Evolutionary conservation across 129 eudicot genomes (phyloP).

Genomic region (Flaveria bidentis): DNA sequence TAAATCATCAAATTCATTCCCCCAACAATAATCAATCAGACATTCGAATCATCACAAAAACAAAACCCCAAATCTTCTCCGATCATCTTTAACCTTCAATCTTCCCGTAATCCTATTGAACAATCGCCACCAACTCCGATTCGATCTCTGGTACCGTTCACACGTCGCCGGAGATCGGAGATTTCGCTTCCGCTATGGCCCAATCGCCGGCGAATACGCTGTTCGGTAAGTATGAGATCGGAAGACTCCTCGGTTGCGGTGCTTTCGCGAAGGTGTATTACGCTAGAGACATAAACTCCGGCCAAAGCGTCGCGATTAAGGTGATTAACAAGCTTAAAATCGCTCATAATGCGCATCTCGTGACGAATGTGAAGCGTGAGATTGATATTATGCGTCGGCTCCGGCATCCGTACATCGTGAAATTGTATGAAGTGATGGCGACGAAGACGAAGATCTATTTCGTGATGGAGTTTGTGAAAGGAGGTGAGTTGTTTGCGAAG

Average conservation of each 20-base stretch:
- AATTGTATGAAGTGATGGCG: constrained; percentile 62
- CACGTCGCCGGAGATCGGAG: constrained; percentile 30
- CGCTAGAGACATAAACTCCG: constrained; percentile 53
- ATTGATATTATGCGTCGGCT: constrained; percentile 60
- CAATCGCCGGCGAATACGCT: constrained; percentile 30
- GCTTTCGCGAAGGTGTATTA: constrained; percentile 84
- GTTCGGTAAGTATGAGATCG: constrained; percentile 70
- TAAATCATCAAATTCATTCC: constrained; percentile 12
- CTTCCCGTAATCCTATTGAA: constrained; percentile 14
- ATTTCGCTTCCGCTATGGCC: constrained; percentile 10
- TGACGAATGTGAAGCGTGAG: constrained; percentile 63
- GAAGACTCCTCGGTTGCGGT: constrained; percentile 74
- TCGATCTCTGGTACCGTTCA: constrained; percentile 35
- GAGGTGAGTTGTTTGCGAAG: constrained; percentile 69
- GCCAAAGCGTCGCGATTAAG: constrained; percentile 77
- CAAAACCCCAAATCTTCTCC: constrained; percentile 34
- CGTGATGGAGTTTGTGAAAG: constrained; percentile 71
- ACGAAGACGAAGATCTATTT: constrained; percentile 61
- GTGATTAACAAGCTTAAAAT: constrained; percentile 58
- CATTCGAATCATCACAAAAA: constrained; percentile 10
- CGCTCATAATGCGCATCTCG: constrained; percentile 28
- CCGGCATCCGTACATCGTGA: constrained; percentile 57
- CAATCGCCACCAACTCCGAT: constrained; percentile 17
- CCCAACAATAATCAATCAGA: constrained; percentile 13
- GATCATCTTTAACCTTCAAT: constrained; percentile 35